Conservation (phyloP, 805 yeast species). For the Saccharomycodes ludwigii region DNA sequence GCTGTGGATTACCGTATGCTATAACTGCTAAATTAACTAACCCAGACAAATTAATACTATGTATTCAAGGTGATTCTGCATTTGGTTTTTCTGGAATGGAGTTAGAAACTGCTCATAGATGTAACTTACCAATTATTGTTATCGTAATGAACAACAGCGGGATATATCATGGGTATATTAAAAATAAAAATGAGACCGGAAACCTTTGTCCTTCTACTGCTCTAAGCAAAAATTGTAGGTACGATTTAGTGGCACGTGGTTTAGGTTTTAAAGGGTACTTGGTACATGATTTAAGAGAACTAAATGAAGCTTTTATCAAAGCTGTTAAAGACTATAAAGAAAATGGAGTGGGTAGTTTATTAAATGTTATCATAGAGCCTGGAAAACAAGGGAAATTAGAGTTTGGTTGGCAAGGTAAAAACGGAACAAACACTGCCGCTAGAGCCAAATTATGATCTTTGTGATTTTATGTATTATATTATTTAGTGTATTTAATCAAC, state of each 20-base stretch:
- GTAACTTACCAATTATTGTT: constrained; percentile 39
- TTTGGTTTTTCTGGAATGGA: constrained; percentile 67
- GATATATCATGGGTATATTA: constrained; percentile 47
- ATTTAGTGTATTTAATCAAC: too few relatives aligned
- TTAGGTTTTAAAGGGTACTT: constrained; percentile 45
- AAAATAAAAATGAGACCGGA: constrained; percentile 13
- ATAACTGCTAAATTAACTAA: constrained; percentile 42
- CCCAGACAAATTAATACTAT: constrained; percentile 35
- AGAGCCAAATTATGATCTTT: too few relatives aligned
- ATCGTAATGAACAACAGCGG: constrained; percentile 67
- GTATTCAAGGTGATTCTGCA: constrained; percentile 68
- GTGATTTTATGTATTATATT: too few relatives aligned
- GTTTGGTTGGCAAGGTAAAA: constrained; percentile 61
- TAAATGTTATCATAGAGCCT: constrained; percentile 52
- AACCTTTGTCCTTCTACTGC: constrained; percentile 57
- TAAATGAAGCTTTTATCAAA: constrained; percentile 22
- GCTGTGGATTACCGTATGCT: constrained; percentile 60
- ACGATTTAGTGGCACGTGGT: constrained; percentile 42
- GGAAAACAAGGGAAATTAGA: constrained; percentile 42
- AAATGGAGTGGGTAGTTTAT: constrained; percentile 29
- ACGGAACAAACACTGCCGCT: too few relatives aligned
- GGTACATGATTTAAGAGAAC: constrained; percentile 30
- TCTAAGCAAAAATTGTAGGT: constrained; percentile 40
- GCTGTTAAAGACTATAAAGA: constrained; percentile 24
- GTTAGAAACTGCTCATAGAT: constrained; percentile 54